Conservation (phyloP, 495 filamentous ascomycete genomes). For the Penicillium coffeae region DNA sequence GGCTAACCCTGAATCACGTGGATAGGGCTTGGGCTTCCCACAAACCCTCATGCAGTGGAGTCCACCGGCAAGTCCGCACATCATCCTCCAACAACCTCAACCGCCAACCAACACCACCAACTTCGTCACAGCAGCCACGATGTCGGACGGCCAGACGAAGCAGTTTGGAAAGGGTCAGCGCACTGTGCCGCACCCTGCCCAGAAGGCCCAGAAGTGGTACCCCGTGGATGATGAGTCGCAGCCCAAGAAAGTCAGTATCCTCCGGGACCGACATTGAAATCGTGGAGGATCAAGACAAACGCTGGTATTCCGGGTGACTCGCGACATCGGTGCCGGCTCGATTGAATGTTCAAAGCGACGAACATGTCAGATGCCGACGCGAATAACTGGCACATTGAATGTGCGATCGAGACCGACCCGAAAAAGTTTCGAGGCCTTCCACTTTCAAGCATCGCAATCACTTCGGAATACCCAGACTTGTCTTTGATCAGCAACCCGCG, state of each 20-base stretch:
- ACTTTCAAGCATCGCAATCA: background rate
- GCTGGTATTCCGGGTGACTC: background rate
- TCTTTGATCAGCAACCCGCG: background rate
- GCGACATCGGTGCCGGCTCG: conserved; percentile 5
- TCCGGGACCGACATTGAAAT: conserved; percentile 19
- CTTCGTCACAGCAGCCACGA: conserved; percentile 53
- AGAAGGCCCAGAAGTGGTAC: conserved; percentile 99
- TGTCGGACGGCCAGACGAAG: conserved; percentile 79
- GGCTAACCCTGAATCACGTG: conserved; percentile 23
- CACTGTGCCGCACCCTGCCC: conserved; percentile 72
- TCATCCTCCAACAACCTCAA: conserved; percentile 44
- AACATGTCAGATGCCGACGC: background rate
- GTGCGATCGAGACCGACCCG: conserved; percentile 5
- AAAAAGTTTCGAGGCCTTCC: background rate
- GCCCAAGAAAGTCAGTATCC: conserved; percentile 80
- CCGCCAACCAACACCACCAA: conserved; percentile 45
- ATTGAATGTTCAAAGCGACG: conserved; percentile 23
- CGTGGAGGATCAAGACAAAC: conserved; percentile 9
- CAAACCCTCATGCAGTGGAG: conserved; percentile 25
- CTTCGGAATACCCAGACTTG: background rate
- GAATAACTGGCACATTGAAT: conserved; percentile 5
- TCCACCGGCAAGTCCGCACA: conserved; percentile 32
- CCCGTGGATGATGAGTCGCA: conserved; percentile 88
- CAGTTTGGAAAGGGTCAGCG: conserved; percentile 97
- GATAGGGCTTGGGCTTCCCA: conserved; percentile 29